phyloP scores from a whole-genome alignment of 306 rosid species.

The Malus sylvestris region DNA sequence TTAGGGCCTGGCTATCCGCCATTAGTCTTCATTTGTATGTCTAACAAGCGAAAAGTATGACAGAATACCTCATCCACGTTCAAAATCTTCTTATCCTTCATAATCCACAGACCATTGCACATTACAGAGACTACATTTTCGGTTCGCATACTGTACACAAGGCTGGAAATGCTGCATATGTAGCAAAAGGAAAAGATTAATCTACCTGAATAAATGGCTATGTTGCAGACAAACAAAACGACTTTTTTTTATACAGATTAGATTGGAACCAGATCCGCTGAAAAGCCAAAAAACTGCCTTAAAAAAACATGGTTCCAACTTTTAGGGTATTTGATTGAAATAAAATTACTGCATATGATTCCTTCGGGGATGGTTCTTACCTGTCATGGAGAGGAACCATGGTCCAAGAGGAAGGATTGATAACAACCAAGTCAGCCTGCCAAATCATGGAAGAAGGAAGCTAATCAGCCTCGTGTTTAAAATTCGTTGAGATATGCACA shows the following conservation, averaged over 20 bases:
- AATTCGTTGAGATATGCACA: background rate
- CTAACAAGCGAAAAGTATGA: background rate
- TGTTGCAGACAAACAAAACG: background rate
- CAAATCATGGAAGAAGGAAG: slow-evolving; percentile 16
- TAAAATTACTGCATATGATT: slow-evolving; percentile 1
- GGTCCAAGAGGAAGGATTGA: slow-evolving; percentile 67
- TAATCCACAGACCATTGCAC: slow-evolving; percentile 86
- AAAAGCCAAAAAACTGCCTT: background rate
- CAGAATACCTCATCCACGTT: slow-evolving; percentile 58
- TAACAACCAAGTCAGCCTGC: slow-evolving; percentile 75
- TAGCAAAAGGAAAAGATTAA: slow-evolving; percentile 14
- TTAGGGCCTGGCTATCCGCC: background rate
- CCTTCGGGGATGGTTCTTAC: slow-evolving; percentile 24
- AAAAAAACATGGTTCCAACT: background rate
- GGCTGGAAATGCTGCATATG: slow-evolving; percentile 65
- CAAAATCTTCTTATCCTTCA: slow-evolving; percentile 71
- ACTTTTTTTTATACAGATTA: background rate
- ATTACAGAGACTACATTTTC: slow-evolving; percentile 71
- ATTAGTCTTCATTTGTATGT: background rate
- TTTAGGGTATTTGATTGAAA: background rate
- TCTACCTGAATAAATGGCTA: background rate
- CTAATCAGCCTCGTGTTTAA: slow-evolving; percentile 18
- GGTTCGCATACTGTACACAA: slow-evolving; percentile 75
- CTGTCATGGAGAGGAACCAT: slow-evolving; percentile 84
- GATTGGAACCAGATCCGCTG: background rate